Conservation (phyloP, 75 land plant genomes). For the Sequoiadendron giganteum region DNA sequence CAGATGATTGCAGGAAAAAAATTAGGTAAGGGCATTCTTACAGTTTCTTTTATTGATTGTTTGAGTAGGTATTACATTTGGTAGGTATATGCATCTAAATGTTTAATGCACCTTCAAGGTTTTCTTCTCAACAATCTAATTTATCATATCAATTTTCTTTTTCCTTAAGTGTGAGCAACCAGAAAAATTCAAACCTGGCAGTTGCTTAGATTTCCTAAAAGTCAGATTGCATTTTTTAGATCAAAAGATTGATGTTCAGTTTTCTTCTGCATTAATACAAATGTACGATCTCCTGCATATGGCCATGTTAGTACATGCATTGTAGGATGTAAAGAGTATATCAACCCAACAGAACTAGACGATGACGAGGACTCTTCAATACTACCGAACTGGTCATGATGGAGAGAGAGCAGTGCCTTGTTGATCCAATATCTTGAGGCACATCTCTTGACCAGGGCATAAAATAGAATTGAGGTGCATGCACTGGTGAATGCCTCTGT, state of each 20-base stretch:
- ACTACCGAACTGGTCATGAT: too few species aligned
- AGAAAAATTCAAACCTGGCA: too few species aligned
- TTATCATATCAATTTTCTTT: not conserved
- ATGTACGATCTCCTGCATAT: not conserved
- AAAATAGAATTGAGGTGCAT: too few species aligned
- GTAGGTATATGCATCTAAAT: not conserved
- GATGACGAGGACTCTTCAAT: too few species aligned
- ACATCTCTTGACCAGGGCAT: too few species aligned
- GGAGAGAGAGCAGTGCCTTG: too few species aligned
- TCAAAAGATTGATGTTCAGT: not conserved
- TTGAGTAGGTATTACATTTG: not conserved
- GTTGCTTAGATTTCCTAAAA: not conserved
- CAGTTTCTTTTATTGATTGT: not conserved
- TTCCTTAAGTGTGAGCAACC: not conserved
- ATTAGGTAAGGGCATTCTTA: conserved; percentile 8
- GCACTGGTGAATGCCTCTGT: too few species aligned
- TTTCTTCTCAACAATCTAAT: not conserved
- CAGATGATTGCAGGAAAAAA: not conserved
- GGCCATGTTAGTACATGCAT: not conserved
- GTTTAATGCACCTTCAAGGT: not conserved
- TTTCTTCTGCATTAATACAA: not conserved
- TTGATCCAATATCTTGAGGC: too few species aligned
- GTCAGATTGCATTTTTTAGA: not conserved
- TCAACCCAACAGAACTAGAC: too few species aligned
- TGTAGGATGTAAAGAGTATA: not conserved